A percentile compares a stretch with the other conserved stretches of the same genome.
phyloP scores from a whole-genome alignment of 192 early-diverging fungal species.

The Podila minutissima region DNA sequence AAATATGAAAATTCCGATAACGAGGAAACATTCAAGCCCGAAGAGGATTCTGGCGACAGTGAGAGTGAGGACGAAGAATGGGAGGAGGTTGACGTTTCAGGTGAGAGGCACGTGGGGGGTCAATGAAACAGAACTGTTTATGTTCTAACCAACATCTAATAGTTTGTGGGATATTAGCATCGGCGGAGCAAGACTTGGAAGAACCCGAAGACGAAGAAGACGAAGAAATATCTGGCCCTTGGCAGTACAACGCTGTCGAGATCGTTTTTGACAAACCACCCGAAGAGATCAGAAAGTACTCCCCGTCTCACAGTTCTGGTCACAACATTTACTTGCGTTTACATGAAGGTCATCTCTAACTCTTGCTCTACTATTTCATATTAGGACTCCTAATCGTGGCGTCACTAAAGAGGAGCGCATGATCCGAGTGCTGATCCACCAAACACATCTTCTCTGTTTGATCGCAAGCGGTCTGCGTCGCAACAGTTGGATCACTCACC shows the following conservation, averaged over 20 bases:
- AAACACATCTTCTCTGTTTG: conserved; percentile 68
- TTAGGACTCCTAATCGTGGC: conserved; percentile 45
- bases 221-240: conserved; percentile 52
- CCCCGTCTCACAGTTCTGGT: not conserved
- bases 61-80: conserved; percentile 55
- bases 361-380: not conserved
- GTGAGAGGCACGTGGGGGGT: not conserved
- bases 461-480: conserved; percentile 61
- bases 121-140: not conserved
- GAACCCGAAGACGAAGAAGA: not conserved
- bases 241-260: conserved; percentile 47
- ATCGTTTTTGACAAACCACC: conserved; percentile 45
- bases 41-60: conserved; percentile 14
- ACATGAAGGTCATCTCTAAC: not conserved
- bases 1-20: conserved; percentile 15
- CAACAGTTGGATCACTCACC: conserved; percentile 61
- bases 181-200: not conserved
- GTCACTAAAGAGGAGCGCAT: conserved; percentile 62
- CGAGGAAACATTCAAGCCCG: not conserved
- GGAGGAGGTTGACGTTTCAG: conserved; percentile 55
- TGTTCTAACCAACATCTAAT: not conserved
- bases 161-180: not conserved
- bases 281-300: conserved; percentile 29
- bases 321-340: not conserved
- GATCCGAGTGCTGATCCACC: conserved; percentile 64